Conservation (phyloP, 2,329 filamentous ascomycete genomes). For the Aspergillus phoenicis region DNA sequence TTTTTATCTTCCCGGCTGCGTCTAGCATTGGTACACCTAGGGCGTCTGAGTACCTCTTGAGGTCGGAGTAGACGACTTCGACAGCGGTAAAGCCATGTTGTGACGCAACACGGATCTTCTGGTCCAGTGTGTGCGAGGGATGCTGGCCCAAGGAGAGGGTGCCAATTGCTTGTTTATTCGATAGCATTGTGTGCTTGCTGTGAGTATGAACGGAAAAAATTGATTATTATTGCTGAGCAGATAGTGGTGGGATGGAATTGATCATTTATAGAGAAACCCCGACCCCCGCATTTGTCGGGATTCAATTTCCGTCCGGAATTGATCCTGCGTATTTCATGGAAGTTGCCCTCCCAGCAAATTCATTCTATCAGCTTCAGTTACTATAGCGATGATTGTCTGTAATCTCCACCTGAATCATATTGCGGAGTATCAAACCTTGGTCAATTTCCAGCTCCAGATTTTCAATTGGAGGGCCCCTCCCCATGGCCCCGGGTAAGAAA, state of each 20-base stretch:
- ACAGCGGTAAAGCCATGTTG: conserved; percentile 32
- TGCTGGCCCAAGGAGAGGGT: conserved; percentile 35
- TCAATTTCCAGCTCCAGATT: too few species aligned
- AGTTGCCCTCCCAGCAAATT: too few species aligned
- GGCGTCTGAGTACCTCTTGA: conserved; percentile 25
- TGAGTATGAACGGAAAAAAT: too few species aligned
- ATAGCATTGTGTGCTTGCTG: conserved; percentile 15
- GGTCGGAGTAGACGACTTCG: conserved; percentile 37
- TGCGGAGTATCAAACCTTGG: too few species aligned
- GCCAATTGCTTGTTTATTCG: conserved; percentile 34
- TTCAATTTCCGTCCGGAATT: not conserved
- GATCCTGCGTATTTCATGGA: not conserved
- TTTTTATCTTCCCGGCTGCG: conserved; percentile 23
- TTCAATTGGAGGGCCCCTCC: not conserved
- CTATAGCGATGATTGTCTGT: too few species aligned
- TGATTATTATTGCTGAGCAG: not conserved
- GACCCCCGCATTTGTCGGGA: not conserved
- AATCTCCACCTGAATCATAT: too few species aligned
- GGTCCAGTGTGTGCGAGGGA: conserved; percentile 32
- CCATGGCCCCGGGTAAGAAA: not conserved
- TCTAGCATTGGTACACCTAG: conserved; percentile 21
- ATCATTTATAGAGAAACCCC: not conserved
- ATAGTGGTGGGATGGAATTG: not conserved
- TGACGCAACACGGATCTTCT: conserved; percentile 32
- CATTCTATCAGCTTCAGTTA: too few species aligned